These are phyloP conservation scores for Zygosaccharomyces siamensis DNA, from an alignment of 805 yeast genomes.

Conservation along the genomic window DNA sequence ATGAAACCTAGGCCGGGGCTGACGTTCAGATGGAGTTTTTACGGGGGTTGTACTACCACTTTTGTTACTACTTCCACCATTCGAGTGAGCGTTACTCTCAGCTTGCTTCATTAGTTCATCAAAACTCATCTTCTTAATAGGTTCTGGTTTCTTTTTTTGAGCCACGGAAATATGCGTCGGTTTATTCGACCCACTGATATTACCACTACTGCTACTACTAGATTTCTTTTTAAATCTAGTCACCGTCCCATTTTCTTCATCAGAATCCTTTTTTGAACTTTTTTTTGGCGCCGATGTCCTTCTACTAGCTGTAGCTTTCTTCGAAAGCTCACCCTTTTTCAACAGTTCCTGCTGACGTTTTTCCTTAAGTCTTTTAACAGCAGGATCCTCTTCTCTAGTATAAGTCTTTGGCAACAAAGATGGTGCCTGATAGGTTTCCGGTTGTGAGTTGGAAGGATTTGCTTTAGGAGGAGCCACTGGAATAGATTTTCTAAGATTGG, in stretches of 20 bases:
- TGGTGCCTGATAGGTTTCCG: slow-evolving; percentile 8
- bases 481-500: slow-evolving; percentile 24
- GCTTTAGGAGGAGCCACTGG: slow-evolving; percentile 8
- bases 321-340: slow-evolving; percentile 35
- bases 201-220: neutral
- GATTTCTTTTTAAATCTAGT: slow-evolving; percentile 24
- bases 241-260: slow-evolving; percentile 15
- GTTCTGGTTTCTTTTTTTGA: slow-evolving; percentile 15
- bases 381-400: slow-evolving; percentile 52
- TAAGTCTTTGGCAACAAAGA: slow-evolving; percentile 29
- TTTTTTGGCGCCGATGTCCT: slow-evolving; percentile 3
- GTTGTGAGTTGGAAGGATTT: slow-evolving; percentile 6
- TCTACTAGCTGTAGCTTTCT: slow-evolving; percentile 21
- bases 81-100: slow-evolving; percentile 33
- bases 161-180: neutral
- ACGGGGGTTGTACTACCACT: slow-evolving; percentile 6
- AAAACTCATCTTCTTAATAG: slow-evolving; percentile 45
- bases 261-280: slow-evolving; percentile 14
- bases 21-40: neutral
- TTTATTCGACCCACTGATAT: neutral
- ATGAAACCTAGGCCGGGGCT: slow-evolving; percentile 3
- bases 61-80: slow-evolving; percentile 10
- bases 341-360: slow-evolving; percentile 55
- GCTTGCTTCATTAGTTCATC: slow-evolving; percentile 58
- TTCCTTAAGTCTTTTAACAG: slow-evolving; percentile 64